Conservation (phyloP, 2,329 filamentous ascomycete species). For the Dactylonectria estremocensis region DNA sequence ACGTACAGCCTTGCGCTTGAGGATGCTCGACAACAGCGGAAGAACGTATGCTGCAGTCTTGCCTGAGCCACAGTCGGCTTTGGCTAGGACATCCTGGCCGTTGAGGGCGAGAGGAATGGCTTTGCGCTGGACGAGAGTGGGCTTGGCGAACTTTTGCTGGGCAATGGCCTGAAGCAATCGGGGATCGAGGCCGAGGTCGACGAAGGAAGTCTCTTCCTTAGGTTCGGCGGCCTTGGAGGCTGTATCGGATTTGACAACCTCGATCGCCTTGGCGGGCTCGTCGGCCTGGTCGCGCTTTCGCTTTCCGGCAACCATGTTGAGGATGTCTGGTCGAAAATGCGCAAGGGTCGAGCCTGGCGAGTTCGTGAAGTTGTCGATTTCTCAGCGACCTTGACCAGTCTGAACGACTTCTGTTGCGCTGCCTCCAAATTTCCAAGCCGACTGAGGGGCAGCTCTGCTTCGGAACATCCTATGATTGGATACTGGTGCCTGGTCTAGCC, state of each 20-base stretch:
- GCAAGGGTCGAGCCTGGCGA: not conserved
- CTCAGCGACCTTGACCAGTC: slow-evolving; percentile 38
- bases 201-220: slow-evolving; percentile 72
- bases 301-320: slow-evolving; percentile 57
- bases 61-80: slow-evolving; percentile 94
- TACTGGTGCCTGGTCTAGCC: fast-evolving
- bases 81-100: slow-evolving; percentile 91
- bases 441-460: slow-evolving; percentile 43
- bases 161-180: slow-evolving; percentile 89
- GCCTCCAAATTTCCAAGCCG: slow-evolving; percentile 47
- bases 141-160: slow-evolving; percentile 85
- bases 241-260: slow-evolving; percentile 48
- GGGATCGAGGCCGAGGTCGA: slow-evolving; percentile 84
- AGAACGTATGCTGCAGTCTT: slow-evolving; percentile 98
- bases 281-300: slow-evolving; percentile 73
- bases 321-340: slow-evolving; percentile 25
- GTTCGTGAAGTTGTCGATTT: slow-evolving; percentile 39
- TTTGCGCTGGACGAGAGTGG: slow-evolving; percentile 90
- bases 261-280: slow-evolving; percentile 57
- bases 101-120: slow-evolving; percentile 90
- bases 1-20: slow-evolving; percentile 81
- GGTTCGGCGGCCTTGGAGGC: slow-evolving; percentile 43
- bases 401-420: slow-evolving; percentile 38
- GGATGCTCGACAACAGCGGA: slow-evolving; percentile 86
- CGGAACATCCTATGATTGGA: slow-evolving; percentile 42